phyloP scores from a whole-genome alignment of 305 asterid genomes.

The Fraxinus floribunda region DNA sequence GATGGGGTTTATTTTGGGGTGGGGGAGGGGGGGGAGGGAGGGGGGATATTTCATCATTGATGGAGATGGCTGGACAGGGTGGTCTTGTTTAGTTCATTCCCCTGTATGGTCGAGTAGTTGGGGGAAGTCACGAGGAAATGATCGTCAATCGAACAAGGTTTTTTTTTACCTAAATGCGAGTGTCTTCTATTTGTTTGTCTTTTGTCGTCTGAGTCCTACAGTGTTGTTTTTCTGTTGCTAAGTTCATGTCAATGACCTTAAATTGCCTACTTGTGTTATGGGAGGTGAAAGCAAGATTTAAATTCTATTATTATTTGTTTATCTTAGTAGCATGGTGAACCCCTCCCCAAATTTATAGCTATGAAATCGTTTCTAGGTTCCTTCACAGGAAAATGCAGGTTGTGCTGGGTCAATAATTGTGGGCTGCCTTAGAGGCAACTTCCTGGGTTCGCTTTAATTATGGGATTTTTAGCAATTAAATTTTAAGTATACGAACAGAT shows the following conservation, averaged over 20 bases:
- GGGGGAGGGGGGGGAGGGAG: neutral
- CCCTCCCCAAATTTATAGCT: neutral
- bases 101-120: constrained; percentile 28
- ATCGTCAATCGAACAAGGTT: neutral
- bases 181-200: neutral
- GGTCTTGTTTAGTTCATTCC: constrained; percentile 30
- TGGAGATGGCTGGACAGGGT: constrained; percentile 35
- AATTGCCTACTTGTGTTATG: neutral
- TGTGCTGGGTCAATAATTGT: neutral
- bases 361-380: neutral
- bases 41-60: constrained; percentile 1
- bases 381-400: neutral
- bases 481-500: neutral
- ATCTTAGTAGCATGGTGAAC: neutral
- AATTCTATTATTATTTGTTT: neutral
- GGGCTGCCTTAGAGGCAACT: neutral
- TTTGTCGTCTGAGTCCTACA: neutral
- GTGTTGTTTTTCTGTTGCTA: neutral
- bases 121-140: constrained; percentile 25
- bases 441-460: neutral
- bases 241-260: neutral
- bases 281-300: neutral
- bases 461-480: neutral
- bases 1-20: neutral
- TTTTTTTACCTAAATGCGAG: neutral